Conservation (phyloP, 352 stramenopile genomes). For the Globisporangium nunn region DNA sequence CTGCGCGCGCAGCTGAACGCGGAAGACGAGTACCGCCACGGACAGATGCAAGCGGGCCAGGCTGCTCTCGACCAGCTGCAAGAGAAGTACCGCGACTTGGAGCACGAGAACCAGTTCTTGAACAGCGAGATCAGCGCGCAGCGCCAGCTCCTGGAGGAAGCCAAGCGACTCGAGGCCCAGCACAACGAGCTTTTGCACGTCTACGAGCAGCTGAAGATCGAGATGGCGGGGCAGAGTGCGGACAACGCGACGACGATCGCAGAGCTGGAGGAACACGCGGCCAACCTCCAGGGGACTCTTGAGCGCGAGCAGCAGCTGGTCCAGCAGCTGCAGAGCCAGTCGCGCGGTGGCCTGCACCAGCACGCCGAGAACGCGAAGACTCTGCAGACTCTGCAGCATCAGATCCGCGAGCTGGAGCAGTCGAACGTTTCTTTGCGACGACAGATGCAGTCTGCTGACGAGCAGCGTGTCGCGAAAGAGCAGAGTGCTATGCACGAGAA, state of each 20-base stretch:
- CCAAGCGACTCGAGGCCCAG: constrained; percentile 15
- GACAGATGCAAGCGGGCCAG: constrained; percentile 13
- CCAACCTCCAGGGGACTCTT: constrained; percentile 53
- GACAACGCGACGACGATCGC: constrained; percentile 24
- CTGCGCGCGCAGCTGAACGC: constrained; percentile 26
- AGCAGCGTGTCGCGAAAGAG: constrained; percentile 31
- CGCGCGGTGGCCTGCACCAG: constrained; percentile 21
- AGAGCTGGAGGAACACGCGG: constrained; percentile 44
- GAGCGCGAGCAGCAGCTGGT: constrained; percentile 45
- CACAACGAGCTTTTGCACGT: constrained; percentile 25
- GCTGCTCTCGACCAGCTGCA: constrained; percentile 23
- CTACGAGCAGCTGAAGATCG: constrained; percentile 32
- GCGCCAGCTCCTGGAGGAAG: constrained; percentile 11
- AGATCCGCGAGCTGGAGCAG: constrained; percentile 25
- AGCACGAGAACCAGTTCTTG: constrained; percentile 38
- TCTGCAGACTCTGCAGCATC: constrained; percentile 11
- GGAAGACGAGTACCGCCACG: constrained; percentile 20
- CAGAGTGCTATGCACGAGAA: constrained; percentile 45
- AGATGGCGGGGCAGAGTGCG: constrained; percentile 19
- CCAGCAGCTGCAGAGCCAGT: constrained; percentile 37
- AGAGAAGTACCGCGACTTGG: constrained; percentile 24
- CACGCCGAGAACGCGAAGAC: constrained; percentile 13
- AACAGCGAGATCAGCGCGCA: constrained; percentile 22
- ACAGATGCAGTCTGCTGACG: constrained; percentile 28
- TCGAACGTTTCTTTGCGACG: constrained; percentile 26